phyloP scores from a whole-genome alignment of 768 basidiomycete genomes.

The Leccinum barrowsii region DNA sequence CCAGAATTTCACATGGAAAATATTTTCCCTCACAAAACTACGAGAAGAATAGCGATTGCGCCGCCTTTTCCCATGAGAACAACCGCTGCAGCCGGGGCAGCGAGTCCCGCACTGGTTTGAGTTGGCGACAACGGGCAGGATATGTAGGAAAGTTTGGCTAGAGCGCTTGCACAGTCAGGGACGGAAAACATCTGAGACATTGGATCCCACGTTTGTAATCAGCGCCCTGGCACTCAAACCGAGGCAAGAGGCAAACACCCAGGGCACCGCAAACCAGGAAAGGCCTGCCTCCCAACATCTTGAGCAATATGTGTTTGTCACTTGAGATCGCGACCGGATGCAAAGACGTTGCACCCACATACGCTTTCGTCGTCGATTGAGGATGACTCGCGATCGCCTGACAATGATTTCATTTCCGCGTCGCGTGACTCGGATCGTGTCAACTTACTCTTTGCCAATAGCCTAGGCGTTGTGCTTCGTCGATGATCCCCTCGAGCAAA shows the following conservation, averaged over 20 bases:
- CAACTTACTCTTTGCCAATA: slow-evolving; percentile 49
- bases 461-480: slow-evolving; percentile 24
- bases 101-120: slow-evolving; percentile 42
- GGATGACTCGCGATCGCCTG: slow-evolving; percentile 52
- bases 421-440: not conserved
- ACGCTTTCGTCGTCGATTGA: slow-evolving; percentile 48
- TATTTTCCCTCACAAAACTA: slow-evolving; percentile 35
- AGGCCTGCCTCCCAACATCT: slow-evolving; percentile 51
- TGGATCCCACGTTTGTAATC: slow-evolving; percentile 26
- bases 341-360: slow-evolving; percentile 30
- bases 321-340: not conserved
- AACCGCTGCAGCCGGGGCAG: slow-evolving; percentile 44
- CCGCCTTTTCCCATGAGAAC: slow-evolving; percentile 46
- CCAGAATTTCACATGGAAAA: not conserved
- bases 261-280: slow-evolving; percentile 57
- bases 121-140: slow-evolving; percentile 37
- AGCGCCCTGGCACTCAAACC: slow-evolving; percentile 42
- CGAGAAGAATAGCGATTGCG: slow-evolving; percentile 41
- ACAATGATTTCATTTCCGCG: not conserved
- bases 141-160: slow-evolving; percentile 55
- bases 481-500: not conserved
- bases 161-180: not conserved
- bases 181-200: not conserved
- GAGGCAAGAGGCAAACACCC: slow-evolving; percentile 46
- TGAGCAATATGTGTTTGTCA: not conserved